Base-by-base conservation (phyloP, 2,329 filamentous ascomycete species). In the Microdochium paspali region DNA sequence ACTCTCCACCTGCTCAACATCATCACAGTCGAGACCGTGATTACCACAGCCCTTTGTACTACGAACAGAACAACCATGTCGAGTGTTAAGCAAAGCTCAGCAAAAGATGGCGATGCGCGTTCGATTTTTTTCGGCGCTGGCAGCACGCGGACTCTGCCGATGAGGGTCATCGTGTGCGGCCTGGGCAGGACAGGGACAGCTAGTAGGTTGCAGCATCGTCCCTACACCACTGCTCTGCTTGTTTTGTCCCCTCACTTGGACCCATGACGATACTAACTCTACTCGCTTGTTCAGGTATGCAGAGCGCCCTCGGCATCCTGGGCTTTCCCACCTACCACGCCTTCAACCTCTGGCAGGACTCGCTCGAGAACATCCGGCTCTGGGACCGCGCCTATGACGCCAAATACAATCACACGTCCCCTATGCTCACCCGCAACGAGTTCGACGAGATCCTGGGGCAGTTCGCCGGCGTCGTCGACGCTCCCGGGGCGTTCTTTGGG, bases 381-480 rank as follows among this genome's bases (percentile, higher is more conserved):
- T 59, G 57, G 57, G 53, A 47, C 43, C 51, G 52, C 4, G 56
- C 56, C 39, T 55, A 57, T 26, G 49, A 53, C 13, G 55, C 56
- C 35, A 58, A 59, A 40, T 58, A 53, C 47, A 48, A 54, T 42
- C 46, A 7, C 31, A 35, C 49, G 28, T 51, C 31, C 10, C 6
- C 15, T 9, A 48, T 44, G 18, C 62, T 66, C 46, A 58, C 55
- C n/a, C 64, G 61, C 40, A 54, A 59, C 18, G 68, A 73, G 51
- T 74, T 70, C 63, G 72, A 76, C 57, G 60, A 61, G 48, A 58
- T 75, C 6, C 66, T 74, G 44, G 68, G 67, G 43, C 56, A 66
- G 23, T 70, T 63, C 53, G 70, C 67, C 50, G 63, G 7, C 31
- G 31, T 35, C 31, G 31, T 35, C 31, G 31, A 35, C 31, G 31